A percentile compares a stretch with the other conserved stretches of the same genome.
phyloP scores from a whole-genome alignment of 106 monocot genomes.

The Gastrodia elata region DNA sequence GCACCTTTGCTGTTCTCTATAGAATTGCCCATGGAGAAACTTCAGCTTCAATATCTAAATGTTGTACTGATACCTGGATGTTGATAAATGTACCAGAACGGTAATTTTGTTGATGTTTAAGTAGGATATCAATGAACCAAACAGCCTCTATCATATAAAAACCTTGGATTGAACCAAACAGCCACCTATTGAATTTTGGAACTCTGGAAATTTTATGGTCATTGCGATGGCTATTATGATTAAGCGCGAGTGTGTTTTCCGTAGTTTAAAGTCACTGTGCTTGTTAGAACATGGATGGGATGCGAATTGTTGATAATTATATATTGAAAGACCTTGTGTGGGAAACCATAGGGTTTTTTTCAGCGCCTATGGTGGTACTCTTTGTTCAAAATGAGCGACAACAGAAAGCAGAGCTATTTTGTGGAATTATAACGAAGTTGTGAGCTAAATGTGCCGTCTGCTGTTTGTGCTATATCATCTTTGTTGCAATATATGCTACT shows the following conservation, averaged over 20 bases:
- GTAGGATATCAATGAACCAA: too few species aligned
- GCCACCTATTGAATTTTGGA: background rate
- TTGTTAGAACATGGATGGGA: background rate
- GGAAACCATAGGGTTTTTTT: background rate
- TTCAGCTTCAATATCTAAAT: too few species aligned
- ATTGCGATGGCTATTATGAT: background rate
- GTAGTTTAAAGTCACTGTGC: background rate
- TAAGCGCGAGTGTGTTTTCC: background rate
- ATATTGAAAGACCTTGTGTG: background rate
- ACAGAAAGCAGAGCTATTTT: background rate
- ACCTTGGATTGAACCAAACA: too few species aligned
- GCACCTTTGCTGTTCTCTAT: too few species aligned
- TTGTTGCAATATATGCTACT: too few species aligned
- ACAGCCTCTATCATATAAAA: too few species aligned
- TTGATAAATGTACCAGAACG: too few species aligned
- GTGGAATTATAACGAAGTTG: background rate
- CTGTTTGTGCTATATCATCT: too few species aligned
- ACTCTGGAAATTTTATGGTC: background rate
- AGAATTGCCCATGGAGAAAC: too few species aligned
- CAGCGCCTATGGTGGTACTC: background rate
- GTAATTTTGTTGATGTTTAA: too few species aligned
- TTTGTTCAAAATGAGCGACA: background rate
- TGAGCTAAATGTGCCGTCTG: too few species aligned
- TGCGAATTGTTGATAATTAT: background rate
- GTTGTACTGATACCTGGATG: too few species aligned